A percentile compares a stretch with the other conserved stretches of the same genome.
These are phyloP conservation scores for Irpex sp. DNA, from an alignment of 1,284 basidiomycete species.

Conservation along the genomic window DNA sequence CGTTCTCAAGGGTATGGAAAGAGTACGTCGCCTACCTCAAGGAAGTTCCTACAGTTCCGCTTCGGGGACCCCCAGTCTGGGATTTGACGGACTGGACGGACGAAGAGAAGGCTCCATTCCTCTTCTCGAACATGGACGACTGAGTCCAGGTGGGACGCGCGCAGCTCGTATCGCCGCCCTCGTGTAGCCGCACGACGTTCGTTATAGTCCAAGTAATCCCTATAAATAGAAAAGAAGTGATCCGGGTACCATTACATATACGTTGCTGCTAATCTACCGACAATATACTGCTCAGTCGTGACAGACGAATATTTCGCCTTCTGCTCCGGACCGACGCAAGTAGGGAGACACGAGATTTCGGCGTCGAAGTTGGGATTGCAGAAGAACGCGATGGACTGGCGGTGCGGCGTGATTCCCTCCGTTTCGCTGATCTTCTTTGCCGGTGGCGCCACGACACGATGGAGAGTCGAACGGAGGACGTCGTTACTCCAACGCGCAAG, in stretches of 20 bases:
- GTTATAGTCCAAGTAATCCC: background rate
- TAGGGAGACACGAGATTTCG: conserved; percentile 70
- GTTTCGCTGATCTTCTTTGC: conserved; percentile 43
- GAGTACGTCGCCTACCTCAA: conserved; percentile 31
- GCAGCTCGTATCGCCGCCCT: background rate
- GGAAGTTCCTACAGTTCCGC: conserved; percentile 22
- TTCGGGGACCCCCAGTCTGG: conserved; percentile 32
- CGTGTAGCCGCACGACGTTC: background rate
- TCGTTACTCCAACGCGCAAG: conserved; percentile 85
- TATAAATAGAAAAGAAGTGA: background rate
- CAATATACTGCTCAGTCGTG: conserved; percentile 75
- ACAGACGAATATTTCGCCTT: conserved; percentile 62
- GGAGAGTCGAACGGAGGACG: conserved; percentile 73
- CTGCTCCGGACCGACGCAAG: conserved; percentile 47
- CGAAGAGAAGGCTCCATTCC: background rate
- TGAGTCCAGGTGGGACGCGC: background rate
- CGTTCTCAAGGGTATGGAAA: conserved; percentile 32
- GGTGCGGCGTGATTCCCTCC: conserved; percentile 55
- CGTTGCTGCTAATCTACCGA: conserved; percentile 63
- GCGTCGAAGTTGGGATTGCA: conserved; percentile 79
- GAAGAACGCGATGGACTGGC: conserved; percentile 86
- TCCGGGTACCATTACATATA: conserved; percentile 28
- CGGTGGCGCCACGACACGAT: conserved; percentile 76
- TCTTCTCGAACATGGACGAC: background rate
- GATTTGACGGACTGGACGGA: conserved; percentile 10